Evolutionary conservation across 2,329 filamentous ascomycete genomes (phyloP).

Genomic region (Cladosporium austrohemisphaericum): DNA sequence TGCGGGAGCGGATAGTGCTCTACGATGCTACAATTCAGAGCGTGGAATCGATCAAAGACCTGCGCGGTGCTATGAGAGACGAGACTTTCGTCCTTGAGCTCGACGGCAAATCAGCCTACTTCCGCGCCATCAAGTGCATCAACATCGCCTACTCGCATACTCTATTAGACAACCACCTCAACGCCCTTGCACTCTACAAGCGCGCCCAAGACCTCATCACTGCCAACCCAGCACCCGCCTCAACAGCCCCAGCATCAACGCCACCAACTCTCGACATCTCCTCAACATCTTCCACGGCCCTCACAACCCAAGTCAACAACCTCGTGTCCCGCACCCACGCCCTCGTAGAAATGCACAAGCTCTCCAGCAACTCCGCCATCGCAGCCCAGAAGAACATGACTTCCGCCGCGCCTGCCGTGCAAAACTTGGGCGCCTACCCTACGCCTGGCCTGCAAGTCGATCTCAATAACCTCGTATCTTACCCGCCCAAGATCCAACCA

Average conservation of each 20-base stretch:
- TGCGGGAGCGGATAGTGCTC: conserved; percentile 82
- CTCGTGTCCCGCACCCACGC: conserved; percentile 79
- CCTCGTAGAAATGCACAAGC: conserved; percentile 74
- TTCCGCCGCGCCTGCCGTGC: conserved; percentile 61
- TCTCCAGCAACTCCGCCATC: conserved; percentile 49
- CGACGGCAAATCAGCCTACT: conserved; percentile 67
- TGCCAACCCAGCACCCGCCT: conserved; percentile 21
- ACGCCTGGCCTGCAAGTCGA: conserved; percentile 59
- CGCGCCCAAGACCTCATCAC: conserved; percentile 64
- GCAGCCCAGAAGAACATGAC: conserved; percentile 44
- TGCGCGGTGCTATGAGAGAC: conserved; percentile 87
- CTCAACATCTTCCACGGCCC: conserved; percentile 52
- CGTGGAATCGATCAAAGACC: conserved; percentile 81
- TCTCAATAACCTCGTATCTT: conserved; percentile 75
- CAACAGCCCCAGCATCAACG: conserved; percentile 34
- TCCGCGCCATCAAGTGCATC: conserved; percentile 82
- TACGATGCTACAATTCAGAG: conserved; percentile 91
- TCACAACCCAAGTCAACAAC: conserved; percentile 61
- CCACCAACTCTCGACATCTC: conserved; percentile 69
- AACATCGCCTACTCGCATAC: conserved; percentile 82
- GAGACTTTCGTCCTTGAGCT: conserved; percentile 58
- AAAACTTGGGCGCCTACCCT: conserved; percentile 73
- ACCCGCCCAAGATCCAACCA: conserved; percentile 76
- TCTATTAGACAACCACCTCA: conserved; percentile 66
- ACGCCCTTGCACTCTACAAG: conserved; percentile 80